Base-by-base conservation (phyloP, 352 stramenopile genomes). In the Phytopythium kandeliae region DNA sequence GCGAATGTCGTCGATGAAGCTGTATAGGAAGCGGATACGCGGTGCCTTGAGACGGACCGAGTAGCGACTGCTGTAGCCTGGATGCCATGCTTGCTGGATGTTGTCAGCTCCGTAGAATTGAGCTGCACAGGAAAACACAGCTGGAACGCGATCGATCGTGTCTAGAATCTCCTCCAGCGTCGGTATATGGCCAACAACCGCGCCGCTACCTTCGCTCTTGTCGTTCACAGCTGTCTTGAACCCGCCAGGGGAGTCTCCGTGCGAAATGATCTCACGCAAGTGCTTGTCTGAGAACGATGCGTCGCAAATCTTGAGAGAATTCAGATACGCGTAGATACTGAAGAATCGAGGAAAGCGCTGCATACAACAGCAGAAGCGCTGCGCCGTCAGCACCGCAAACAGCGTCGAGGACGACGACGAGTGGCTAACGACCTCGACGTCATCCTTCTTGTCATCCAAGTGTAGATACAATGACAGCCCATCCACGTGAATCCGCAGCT, bases 1-100 rank as follows among this genome's bases (percentile, higher is more conserved):
- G 19, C 75, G 73, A 45, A 94, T 69, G 33, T 94, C 84, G 44
- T 88, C 70, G 19, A 94, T 54, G 55, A 94, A 92, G 33, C 77
- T 83, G 56, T 90, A 91, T 22, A 94, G 58, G 35, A 94, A 85
- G 21, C 84, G 80, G 30, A 92, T 88, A 9, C 81, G 73, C 17
- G 84, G 84, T 12, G 84, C 90, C 41, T 82, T 85, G 0, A 94
- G 53, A 0, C 84, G 81, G 11, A 94, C 60, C 0, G 78, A 80
- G 36, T 86, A 86, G 13, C 80, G 69, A 37, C 76, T 90, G 45
- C 71, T 76, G 37, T 90, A 94, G 1, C 84, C 84, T 50, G 84
- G 84, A 48, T 94, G 84, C 84, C 84, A 94, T 8, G 51, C 26
- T 60, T 92, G 74, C 50, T 94, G 81, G 17, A 94, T 92, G 7